Evolutionary conservation across 1,284 basidiomycete genomes (phyloP), one percentile per base, ranked within the genome.

Genomic region (Apiotrichum porosum): DNA sequence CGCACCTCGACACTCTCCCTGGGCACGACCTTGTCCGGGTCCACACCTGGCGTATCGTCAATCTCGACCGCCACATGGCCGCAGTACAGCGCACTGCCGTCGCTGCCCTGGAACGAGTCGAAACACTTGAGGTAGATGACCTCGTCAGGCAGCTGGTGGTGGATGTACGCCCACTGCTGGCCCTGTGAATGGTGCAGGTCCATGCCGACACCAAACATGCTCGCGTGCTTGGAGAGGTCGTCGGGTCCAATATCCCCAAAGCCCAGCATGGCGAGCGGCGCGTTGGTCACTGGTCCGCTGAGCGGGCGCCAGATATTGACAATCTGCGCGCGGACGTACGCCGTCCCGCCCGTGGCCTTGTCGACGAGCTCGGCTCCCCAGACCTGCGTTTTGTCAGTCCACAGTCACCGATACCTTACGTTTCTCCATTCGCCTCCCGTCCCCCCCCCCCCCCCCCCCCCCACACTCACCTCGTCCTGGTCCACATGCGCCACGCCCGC

Each of bases 401-500:
- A 15, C 13, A 9, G 22, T 39, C 15, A 37, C n/a, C n/a, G n/a
- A n/a, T n/a, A n/a, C n/a, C n/a, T n/a, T n/a, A n/a, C n/a, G n/a
- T n/a, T n/a, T n/a, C n/a, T 15, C 15, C 9, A 14, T 35, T 10
- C 23, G 24, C 22, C 18, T 9, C n/a, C 9, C 9, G 14, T 13
- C 15, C 37, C 3, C 10, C 38, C 21, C 24, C 13, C 17, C 9
- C 19, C n/a, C 38, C 62, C 32, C 51, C 3, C 33, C 19, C 33
- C n/a, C 14, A 35, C 36, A 37, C 37, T 37, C 37, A 60, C 58
- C 13, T 58, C 56, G 41, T 62, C 62, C 40, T 69, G 67, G 41
- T 69, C 67, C 17, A 69, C 57, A 46, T 68, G 67, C 1, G 67
- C 67, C 1, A 52, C 36, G 2, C 56, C 54, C 3, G 67, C 66